Conservation (phyloP, 768 basidiomycete species). For the Pisolithus sp. region DNA sequence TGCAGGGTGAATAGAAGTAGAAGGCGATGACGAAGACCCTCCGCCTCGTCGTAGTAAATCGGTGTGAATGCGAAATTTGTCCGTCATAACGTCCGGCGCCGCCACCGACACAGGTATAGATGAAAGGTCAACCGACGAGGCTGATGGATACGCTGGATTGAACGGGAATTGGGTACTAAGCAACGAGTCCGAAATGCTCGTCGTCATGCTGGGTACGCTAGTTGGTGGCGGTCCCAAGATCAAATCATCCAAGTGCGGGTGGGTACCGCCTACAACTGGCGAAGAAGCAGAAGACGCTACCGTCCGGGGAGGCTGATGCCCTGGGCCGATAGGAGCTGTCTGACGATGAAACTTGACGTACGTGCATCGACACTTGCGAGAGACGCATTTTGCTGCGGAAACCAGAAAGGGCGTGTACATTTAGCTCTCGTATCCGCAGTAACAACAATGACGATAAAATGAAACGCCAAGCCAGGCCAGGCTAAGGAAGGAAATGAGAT, state of each 20-base stretch:
- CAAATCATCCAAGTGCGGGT: conserved; percentile 36
- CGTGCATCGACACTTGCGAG: conserved; percentile 68
- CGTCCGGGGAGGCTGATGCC: conserved; percentile 42
- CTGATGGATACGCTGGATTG: conserved; percentile 14
- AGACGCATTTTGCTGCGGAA: conserved; percentile 60
- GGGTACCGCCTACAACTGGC: conserved; percentile 12
- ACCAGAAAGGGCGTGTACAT: conserved; percentile 3
- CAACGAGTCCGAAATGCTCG: conserved; percentile 22
- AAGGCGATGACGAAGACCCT: too few relatives aligned
- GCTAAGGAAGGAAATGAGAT: neutral
- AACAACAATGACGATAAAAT: too few relatives aligned
- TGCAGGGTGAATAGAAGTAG: neutral
- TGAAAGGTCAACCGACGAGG: conserved; percentile 14
- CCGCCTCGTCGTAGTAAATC: conserved; percentile 37
- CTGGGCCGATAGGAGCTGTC: conserved; percentile 71
- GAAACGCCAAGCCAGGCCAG: too few relatives aligned
- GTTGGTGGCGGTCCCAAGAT: conserved; percentile 35
- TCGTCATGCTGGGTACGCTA: conserved; percentile 24
- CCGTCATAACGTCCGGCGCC: conserved; percentile 33
- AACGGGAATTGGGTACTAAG: conserved; percentile 28
- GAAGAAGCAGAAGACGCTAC: conserved; percentile 29
- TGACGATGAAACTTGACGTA: conserved; percentile 81
- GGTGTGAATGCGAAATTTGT: conserved; percentile 42
- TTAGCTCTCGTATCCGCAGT: too few relatives aligned
- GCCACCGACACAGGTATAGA: conserved; percentile 16